Base-by-base conservation (phyloP, 768 basidiomycete species). In the Pulveroboletus frians region DNA sequence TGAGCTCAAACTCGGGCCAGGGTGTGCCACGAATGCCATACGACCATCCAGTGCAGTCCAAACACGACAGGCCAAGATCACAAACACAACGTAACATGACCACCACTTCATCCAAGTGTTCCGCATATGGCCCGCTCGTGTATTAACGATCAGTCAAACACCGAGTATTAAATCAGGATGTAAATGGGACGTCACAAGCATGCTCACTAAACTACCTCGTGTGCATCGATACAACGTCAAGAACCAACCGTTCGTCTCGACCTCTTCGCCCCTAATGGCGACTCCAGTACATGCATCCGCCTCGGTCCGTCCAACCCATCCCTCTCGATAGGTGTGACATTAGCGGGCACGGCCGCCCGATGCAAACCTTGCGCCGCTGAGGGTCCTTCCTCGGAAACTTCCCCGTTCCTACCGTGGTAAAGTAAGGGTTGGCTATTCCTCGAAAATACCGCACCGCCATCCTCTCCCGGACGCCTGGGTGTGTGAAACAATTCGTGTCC, bases 261-360 rank as follows among this genome's bases (percentile, higher is more conserved):
- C 44, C 65, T 54, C 51, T 67, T 67, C n/a, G 43, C 52, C 11
- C 56, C 65, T 4, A 67, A 35, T 9, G 66, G 66, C 23, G 66
- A 67, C 42, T 67, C 67, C 49, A 61, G 27, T 31, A 49, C 52
- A 40, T 65, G 63, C 39, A 58, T 48, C 39, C 63, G 63, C 32
- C 53, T 58, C 27, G 54, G 43, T 3, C 57, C 56, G 29, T 43
- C 30, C 13, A 57, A 6, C 30, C 5, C 27, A 5, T 65, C 66
- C 21, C 77, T 74, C 49, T 78, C 72, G 29, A 81, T 71, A 27
- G 82, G 81, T 14, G 80, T 83, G 49, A 79, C 76, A 53, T 80
- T 78, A 56, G 73, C 70, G 35, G 34, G 27, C 1, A 56, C 48
- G 29, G 44, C 38, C 23, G 39, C 17, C 41, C 57, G 57, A 54